Evolutionary conservation across 169 alveolate genomes (phyloP), one percentile per base, ranked within the genome.

Genomic region (Plasmodium gaboni): DNA sequence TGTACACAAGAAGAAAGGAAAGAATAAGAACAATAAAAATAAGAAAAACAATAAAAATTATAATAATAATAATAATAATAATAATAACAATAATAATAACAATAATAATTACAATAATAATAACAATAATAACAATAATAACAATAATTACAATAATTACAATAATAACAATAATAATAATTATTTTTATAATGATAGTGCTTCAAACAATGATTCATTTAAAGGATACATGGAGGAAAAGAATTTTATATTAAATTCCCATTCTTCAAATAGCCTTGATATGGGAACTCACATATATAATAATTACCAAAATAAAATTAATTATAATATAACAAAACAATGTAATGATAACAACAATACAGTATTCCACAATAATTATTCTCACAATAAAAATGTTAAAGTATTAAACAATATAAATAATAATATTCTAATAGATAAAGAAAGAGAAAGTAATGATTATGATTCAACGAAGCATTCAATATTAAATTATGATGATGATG

Each of bases 391-490:
- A 65, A 64, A 48, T 24, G 15, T 15, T 19, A 50, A 55, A 32
- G 48, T 50, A 38, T 50, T 22, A 2, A 78, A 51, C 8, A 65
- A 24, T 8, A 22, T 17, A 13, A 15, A 4, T 22, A 32, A 38
- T 50, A 59, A 50, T 64, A 72, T 24, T 59, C 53, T 19, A 53
- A 7, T 12, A 65, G 28, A 64, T 51, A 64, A 64, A 6, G 48
- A 68, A 57, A 57, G 8, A 22, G 13, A 76, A 17, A 64, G 38
- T 17, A 32, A 44, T 70, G 13, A 24, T 24, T 57, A 10, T 38
- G 64, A 64, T 76, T 76, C 89, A 1, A 17, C 26, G 28, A 63
- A 63, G 28, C 64, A 38, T 42, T 26, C 67, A 26, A 68, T 55
- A 22, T 51, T 15, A 70, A 12, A 64, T 19, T 19, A 19, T 10